Percentiles rank a stretch among this genome's conserved stretches.
These are phyloP conservation scores for Lactarius trivialis DNA, from an alignment of 768 basidiomycete genomes.

Conservation along the genomic window DNA sequence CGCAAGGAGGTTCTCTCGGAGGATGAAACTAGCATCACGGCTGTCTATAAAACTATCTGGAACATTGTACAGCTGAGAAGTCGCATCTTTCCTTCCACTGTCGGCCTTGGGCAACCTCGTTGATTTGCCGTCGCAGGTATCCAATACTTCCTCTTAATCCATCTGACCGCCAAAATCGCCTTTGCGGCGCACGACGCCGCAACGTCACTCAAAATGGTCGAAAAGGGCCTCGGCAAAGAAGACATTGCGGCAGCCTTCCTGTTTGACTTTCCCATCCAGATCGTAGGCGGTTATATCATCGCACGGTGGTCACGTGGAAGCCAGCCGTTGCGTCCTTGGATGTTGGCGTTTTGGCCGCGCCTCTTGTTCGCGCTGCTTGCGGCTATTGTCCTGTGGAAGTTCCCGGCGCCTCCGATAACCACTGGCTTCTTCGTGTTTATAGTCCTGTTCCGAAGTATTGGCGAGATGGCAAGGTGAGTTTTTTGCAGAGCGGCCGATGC, in stretches of 20 bases:
- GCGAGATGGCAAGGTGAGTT: slow-evolving; percentile 78
- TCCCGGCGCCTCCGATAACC: slow-evolving; percentile 72
- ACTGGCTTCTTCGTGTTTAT: slow-evolving; percentile 74
- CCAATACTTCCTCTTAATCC: slow-evolving; percentile 77
- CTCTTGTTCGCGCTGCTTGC: slow-evolving; percentile 65
- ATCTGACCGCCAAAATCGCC: slow-evolving; percentile 88
- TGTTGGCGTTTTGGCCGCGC: slow-evolving; percentile 86
- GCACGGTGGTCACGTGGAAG: slow-evolving; percentile 86
- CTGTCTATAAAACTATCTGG: slow-evolving; percentile 94
- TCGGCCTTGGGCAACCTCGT: background rate
- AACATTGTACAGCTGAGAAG: slow-evolving; percentile 85
- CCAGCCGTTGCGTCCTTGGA: slow-evolving; percentile 78
- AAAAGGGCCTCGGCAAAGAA: slow-evolving; percentile 93
- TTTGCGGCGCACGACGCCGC: slow-evolving; percentile 92
- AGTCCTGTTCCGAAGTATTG: slow-evolving; percentile 72
- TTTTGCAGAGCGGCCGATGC: background rate
- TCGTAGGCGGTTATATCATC: slow-evolving; percentile 87
- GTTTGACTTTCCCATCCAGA: slow-evolving; percentile 97
- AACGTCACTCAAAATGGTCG: slow-evolving; percentile 88
- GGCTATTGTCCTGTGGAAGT: slow-evolving; percentile 73
- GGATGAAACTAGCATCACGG: slow-evolving; percentile 82
- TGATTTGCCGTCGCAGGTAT: slow-evolving; percentile 54
- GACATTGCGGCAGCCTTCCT: slow-evolving; percentile 91
- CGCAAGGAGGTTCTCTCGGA: slow-evolving; percentile 68
- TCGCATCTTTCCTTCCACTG: slow-evolving; percentile 35